Percentiles rank a stretch among this genome's conserved stretches.
Evolutionary conservation across 345 rosid species (phyloP).

Genomic region (Orychophragmus violaceus): DNA sequence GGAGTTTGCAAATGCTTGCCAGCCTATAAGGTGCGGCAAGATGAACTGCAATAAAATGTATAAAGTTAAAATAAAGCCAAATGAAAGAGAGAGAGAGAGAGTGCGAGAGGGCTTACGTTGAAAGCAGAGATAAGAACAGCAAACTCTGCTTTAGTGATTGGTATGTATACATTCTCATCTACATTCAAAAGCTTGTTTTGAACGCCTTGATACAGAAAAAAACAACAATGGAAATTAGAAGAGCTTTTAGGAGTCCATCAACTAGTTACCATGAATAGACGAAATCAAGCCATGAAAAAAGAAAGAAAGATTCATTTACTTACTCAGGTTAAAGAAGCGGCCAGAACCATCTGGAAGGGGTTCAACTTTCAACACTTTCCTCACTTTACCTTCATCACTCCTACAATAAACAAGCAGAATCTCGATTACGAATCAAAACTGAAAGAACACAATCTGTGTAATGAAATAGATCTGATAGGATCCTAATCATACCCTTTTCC

Average conservation of each 20-base stretch:
- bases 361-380: constrained; percentile 68
- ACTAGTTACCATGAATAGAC: constrained; percentile 26
- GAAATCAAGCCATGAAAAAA: constrained; percentile 5
- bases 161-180: constrained; percentile 81
- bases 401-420: constrained; percentile 28
- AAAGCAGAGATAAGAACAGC: constrained; percentile 69
- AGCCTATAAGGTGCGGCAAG: constrained; percentile 76
- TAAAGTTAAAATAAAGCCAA: not conserved
- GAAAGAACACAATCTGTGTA: not conserved
- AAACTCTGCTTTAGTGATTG: constrained; percentile 72
- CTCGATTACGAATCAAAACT: not conserved
- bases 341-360: constrained; percentile 96
- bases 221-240: constrained; percentile 13
- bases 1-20: constrained; percentile 66
- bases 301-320: not conserved
- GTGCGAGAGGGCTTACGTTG: constrained; percentile 43
- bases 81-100: not conserved
- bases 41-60: constrained; percentile 48
- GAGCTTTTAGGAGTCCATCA: constrained; percentile 22
- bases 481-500: constrained; percentile 60
- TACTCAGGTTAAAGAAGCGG: constrained; percentile 91
- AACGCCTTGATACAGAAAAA: constrained; percentile 56
- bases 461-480: not conserved
- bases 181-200: constrained; percentile 73
- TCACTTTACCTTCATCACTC: constrained; percentile 90